Evolutionary conservation across 2,329 filamentous ascomycete genomes (phyloP).

Genomic region (Trichoderma sp.): DNA sequence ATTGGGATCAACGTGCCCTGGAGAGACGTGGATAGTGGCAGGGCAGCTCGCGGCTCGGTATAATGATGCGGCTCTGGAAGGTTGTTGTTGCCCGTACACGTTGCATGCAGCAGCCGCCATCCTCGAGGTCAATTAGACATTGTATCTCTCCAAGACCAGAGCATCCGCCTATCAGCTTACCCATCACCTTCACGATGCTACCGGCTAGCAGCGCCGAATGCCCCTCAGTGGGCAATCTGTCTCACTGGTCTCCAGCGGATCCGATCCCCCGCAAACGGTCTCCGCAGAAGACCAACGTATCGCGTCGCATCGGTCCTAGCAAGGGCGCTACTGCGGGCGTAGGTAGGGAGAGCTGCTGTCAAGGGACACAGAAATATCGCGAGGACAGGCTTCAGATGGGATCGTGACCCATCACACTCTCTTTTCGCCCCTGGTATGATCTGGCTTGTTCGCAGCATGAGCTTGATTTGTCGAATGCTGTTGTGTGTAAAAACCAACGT

Average conservation of each 20-base stretch:
- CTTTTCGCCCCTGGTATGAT: neutral
- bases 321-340: conserved; percentile 12
- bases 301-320: conserved; percentile 1
- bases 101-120: neutral
- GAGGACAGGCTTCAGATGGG: neutral
- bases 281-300: neutral
- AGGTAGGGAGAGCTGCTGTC: neutral
- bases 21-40: neutral
- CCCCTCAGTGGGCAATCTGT: neutral
- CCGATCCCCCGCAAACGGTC: conserved; percentile 10
- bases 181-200: neutral
- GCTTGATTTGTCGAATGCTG: neutral
- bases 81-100: neutral
- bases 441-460: neutral
- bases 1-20: neutral
- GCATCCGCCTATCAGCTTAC: neutral
- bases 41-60: neutral
- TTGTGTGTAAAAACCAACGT: neutral
- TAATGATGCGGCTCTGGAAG: neutral
- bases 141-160: neutral
- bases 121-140: neutral
- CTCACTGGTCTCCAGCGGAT: neutral
- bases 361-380: neutral
- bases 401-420: neutral
- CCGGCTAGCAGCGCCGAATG: neutral